Evolutionary conservation across 371 early-diverging fungal species (phyloP).

Genomic region (Fennellomyces sp.): DNA sequence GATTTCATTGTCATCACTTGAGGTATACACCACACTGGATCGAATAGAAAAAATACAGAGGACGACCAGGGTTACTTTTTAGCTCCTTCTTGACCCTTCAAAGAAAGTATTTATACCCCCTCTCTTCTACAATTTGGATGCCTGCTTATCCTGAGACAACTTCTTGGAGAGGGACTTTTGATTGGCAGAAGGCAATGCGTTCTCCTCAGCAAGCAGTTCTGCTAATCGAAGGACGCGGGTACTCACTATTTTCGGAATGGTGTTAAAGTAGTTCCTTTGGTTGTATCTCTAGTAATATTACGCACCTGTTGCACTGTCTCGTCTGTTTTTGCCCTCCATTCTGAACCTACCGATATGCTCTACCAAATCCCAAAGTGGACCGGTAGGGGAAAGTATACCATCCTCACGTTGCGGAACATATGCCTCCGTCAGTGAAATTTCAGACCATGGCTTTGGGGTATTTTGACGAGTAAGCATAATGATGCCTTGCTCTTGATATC

Average conservation of each 20-base stretch:
- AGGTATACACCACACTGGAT: too few species aligned
- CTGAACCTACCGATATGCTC: constrained; percentile 47
- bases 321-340: constrained; percentile 56
- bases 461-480: constrained; percentile 55
- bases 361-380: constrained; percentile 80
- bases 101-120: too few species aligned
- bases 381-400: constrained; percentile 59
- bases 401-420: constrained; percentile 60
- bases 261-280: too few species aligned
- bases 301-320: constrained; percentile 83
- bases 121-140: constrained; percentile 5
- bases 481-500: constrained; percentile 72
- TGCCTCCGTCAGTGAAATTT: constrained; percentile 56
- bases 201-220: constrained; percentile 21
- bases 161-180: constrained; percentile 21
- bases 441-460: constrained; percentile 49
- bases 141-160: constrained; percentile 11
- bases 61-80: too few species aligned
- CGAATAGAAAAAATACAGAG: too few species aligned
- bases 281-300: background rate
- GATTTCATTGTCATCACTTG: background rate
- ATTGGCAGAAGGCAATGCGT: constrained; percentile 15
- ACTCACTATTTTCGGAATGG: constrained; percentile 25
- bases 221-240: constrained; percentile 27
- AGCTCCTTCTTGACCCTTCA: background rate